A percentile compares a stretch with the other conserved stretches of the same genome.
Conservation (phyloP, 2,329 filamentous ascomycete genomes). For the Hysterium pulicare region DNA sequence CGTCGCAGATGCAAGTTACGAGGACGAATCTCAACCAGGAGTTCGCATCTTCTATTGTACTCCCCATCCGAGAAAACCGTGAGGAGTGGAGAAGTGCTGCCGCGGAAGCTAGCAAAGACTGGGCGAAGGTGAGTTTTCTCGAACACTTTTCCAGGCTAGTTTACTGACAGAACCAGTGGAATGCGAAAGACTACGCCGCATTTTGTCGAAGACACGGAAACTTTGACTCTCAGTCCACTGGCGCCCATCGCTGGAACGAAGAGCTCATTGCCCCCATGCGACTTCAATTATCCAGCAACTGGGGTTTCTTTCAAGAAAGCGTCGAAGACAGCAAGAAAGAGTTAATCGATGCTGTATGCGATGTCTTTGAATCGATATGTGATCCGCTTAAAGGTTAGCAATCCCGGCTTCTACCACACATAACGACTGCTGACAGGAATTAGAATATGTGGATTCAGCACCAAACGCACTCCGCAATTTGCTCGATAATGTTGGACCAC, state of each 20-base stretch:
- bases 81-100: conserved; percentile 10
- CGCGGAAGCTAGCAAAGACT: conserved; percentile 11
- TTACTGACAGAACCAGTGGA: conserved; percentile 7
- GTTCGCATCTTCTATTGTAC: conserved; percentile 9
- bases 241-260: conserved; percentile 10
- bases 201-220: conserved; percentile 11
- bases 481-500: conserved; percentile 2
- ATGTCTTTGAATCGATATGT: conserved; percentile 7
- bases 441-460: not conserved
- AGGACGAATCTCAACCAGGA: conserved; percentile 8
- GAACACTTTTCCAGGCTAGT: not conserved
- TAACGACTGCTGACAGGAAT: not conserved
- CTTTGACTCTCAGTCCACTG: conserved; percentile 4
- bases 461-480: conserved; percentile 7
- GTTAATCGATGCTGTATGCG: conserved; percentile 5
- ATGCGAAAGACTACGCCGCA: conserved; percentile 6
- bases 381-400: conserved; percentile 3
- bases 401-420: not conserved
- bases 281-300: conserved; percentile 9
- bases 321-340: conserved; percentile 7
- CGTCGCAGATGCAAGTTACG: conserved; percentile 7
- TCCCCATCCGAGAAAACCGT: conserved; percentile 12
- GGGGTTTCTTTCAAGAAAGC: conserved; percentile 10
- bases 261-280: conserved; percentile 12
- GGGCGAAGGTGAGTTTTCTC: conserved; percentile 8